Base-by-base conservation (phyloP, 257 asterid genomes). In the Nicotiana knightiana region DNA sequence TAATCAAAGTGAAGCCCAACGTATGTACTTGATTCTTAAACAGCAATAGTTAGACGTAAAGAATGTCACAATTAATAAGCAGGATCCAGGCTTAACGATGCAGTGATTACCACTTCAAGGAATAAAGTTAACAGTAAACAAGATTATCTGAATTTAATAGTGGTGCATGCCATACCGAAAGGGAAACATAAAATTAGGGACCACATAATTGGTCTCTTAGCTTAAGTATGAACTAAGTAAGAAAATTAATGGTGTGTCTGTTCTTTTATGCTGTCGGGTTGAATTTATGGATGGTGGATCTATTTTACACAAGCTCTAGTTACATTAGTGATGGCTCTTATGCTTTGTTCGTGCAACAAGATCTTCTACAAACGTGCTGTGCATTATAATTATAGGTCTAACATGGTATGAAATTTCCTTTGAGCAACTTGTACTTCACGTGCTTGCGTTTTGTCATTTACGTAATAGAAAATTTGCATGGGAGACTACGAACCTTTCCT, bases 131-230 rank as follows among this genome's bases (percentile, higher is more conserved):
- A 37, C 30, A 30, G 24, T 64, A 81, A 51, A 81, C 66, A 66
- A 46, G 33, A 51, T 73, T 73, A 73, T 35, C 39, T 16, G 7
- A 15, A 48, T 48, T 48, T 51, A 73, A 73, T 73, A 48, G 51
- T 73, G 16, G 16, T 73, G 15, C 43, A 51, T 86, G 92, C 67
- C 78, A 89, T 66, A 83, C 87, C 80, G 64, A 68, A 85, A 82
- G 66, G 90, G 93, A 82, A 90, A 90, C 97, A 93, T 59, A 80
- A 84, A 58, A 64, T 85, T 86, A 84, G 92, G 93, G 95, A 92
- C 95, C 97, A 90, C 97, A 84, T 89, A 81, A 92, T 88, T 89
- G 91, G 95, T 90, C 93, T 81, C 88, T 90, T 21, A 21, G 24
- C 24, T 21, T 86, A 30, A 80, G 79, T 73, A 9, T 48, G 63